A percentile compares a stretch with the other conserved stretches of the same genome.
Evolutionary conservation across 306 rosid species (phyloP).

Genomic region (Vigna reflexopilosa): DNA sequence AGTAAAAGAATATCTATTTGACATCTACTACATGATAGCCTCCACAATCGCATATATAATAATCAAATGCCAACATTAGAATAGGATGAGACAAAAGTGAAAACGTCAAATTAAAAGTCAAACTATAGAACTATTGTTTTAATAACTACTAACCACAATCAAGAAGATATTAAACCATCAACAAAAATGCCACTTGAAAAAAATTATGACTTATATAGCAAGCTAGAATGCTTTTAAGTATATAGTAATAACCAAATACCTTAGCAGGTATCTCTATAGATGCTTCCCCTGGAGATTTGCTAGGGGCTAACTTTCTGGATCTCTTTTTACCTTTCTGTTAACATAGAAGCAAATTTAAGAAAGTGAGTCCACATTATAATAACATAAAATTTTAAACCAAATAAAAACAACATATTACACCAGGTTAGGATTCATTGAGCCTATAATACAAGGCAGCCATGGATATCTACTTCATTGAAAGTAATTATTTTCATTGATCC

Average conservation of each 20-base stretch:
- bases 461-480: not conserved
- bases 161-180: not conserved
- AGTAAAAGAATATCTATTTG: too few species aligned
- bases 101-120: not conserved
- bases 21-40: not conserved
- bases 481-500: not conserved
- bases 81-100: not conserved
- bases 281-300: slow-evolving; percentile 68
- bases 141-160: not conserved
- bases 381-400: not conserved
- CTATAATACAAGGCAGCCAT: not conserved
- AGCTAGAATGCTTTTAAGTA: not conserved
- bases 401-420: not conserved
- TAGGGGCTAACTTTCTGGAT: slow-evolving; percentile 62
- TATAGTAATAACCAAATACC: slow-evolving; percentile 54
- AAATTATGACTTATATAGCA: not conserved
- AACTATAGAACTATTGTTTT: not conserved
- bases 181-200: not conserved
- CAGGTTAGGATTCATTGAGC: not conserved
- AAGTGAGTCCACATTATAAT: not conserved
- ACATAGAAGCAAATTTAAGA: slow-evolving; percentile 44
- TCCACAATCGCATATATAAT: slow-evolving; percentile 7
- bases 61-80: not conserved
- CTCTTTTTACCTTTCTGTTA: slow-evolving; percentile 84
- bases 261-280: slow-evolving; percentile 69